A percentile compares a stretch with the other conserved stretches of the same genome.
Evolutionary conservation across 495 filamentous ascomycete species (phyloP).

Genomic region (Articulospora tetracladia): DNA sequence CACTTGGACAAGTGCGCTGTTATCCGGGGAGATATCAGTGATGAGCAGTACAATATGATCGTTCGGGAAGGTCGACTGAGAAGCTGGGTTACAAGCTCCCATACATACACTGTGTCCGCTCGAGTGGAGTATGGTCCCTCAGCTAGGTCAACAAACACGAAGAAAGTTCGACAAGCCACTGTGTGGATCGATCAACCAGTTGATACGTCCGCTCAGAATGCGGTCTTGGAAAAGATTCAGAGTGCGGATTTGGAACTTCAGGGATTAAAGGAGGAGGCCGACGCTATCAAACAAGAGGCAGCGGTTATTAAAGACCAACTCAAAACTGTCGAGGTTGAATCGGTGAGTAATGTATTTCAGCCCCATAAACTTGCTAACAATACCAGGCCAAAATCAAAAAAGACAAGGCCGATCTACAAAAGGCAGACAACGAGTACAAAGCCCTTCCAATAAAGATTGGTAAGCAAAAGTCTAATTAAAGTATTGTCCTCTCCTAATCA

Average conservation of each 20-base stretch:
- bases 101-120: slow-evolving; percentile 54
- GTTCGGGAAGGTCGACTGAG: slow-evolving; percentile 46
- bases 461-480: slow-evolving; percentile 22
- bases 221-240: slow-evolving; percentile 39
- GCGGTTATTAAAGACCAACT: slow-evolving; percentile 36
- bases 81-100: slow-evolving; percentile 60
- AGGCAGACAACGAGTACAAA: slow-evolving; percentile 53
- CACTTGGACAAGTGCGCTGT: slow-evolving; percentile 65
- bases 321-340: slow-evolving; percentile 25
- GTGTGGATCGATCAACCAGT: slow-evolving; percentile 78
- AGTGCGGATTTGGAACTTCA: slow-evolving; percentile 34
- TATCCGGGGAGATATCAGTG: slow-evolving; percentile 53
- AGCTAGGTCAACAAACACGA: slow-evolving; percentile 62
- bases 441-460: slow-evolving; percentile 68
- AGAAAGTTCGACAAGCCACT: slow-evolving; percentile 46
- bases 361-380: not conserved
- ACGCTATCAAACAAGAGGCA: slow-evolving; percentile 29
- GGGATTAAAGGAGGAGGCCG: slow-evolving; percentile 31
- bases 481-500: slow-evolving; percentile 21
- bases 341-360: slow-evolving; percentile 1
- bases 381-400: slow-evolving; percentile 31
- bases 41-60: slow-evolving; percentile 53
- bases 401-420: slow-evolving; percentile 52
- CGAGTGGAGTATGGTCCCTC: slow-evolving; percentile 70
- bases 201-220: slow-evolving; percentile 55